These are phyloP conservation scores for Xylariaceae sp. DNA, from an alignment of 2,329 filamentous ascomycete genomes.

Conservation along the genomic window DNA sequence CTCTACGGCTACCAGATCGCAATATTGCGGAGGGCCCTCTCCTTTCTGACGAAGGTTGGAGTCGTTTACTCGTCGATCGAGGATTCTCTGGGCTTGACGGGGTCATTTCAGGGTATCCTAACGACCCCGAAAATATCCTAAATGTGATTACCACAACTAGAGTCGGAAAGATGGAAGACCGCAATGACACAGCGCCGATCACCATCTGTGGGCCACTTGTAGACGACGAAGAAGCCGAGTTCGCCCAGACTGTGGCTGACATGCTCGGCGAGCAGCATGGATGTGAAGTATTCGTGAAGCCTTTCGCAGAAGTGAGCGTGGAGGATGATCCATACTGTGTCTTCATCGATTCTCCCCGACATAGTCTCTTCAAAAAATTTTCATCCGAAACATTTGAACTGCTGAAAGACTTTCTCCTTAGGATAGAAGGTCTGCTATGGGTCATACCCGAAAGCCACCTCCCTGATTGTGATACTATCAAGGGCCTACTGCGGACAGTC, in stretches of 20 bases:
- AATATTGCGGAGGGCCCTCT: constrained; percentile 8
- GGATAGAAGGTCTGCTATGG: constrained; percentile 11
- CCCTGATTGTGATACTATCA: constrained; percentile 10
- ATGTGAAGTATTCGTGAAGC: constrained; percentile 6
- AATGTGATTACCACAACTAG: constrained; percentile 14
- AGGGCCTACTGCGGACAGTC: constrained; percentile 16
- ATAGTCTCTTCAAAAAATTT: constrained; percentile 4
- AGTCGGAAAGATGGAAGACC: constrained; percentile 9
- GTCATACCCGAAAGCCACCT: constrained; percentile 7
- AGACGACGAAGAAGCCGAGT: constrained; percentile 10
- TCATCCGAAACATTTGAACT: constrained; percentile 7
- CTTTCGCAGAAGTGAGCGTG: constrained; percentile 3
- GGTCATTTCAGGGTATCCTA: constrained; percentile 8
- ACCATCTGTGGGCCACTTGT: constrained; percentile 12
- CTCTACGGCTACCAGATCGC: neutral
- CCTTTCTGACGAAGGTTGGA: constrained; percentile 14
- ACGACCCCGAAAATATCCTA: neutral
- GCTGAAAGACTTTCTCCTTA: constrained; percentile 8
- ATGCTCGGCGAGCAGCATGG: constrained; percentile 1
- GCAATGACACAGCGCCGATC: neutral
- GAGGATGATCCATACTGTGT: constrained; percentile 5
- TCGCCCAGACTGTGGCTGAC: constrained; percentile 12
- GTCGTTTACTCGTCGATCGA: constrained; percentile 7
- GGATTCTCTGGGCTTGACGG: constrained; percentile 18
- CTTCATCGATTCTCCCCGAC: constrained; percentile 12